Conservation (phyloP, 495 filamentous ascomycete species). For the Rusavskia elegans region DNA sequence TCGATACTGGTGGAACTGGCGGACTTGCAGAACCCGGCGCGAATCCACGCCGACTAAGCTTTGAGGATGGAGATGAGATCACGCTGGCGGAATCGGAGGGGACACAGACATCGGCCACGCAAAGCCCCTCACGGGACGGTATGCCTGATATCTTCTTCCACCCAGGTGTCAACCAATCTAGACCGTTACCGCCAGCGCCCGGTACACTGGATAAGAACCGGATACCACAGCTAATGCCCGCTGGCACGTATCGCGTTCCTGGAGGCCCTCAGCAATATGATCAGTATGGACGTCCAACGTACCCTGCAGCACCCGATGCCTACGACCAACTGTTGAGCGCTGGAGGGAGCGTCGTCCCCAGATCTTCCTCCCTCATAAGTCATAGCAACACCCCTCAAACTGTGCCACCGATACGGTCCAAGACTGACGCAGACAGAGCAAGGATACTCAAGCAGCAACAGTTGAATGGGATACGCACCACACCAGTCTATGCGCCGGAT, state of each 20-base stretch:
- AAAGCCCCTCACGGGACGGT: slow-evolving; percentile 41
- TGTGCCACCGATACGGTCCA: slow-evolving; percentile 70
- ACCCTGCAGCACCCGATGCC: slow-evolving; percentile 28
- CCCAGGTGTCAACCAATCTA: slow-evolving; percentile 47
- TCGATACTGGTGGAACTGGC: slow-evolving; percentile 74
- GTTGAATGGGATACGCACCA: slow-evolving; percentile 18
- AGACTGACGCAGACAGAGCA: slow-evolving; percentile 73
- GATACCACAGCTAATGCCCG: slow-evolving; percentile 35
- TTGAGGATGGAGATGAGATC: slow-evolving; percentile 83
- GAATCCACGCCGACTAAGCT: slow-evolving; percentile 56
- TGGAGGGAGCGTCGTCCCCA: slow-evolving; percentile 42
- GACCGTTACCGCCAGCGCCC: slow-evolving; percentile 72
- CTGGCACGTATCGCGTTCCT: slow-evolving; percentile 35
- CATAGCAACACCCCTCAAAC: slow-evolving; percentile 69
- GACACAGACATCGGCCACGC: slow-evolving; percentile 35
- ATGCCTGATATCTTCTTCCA: slow-evolving; percentile 90
- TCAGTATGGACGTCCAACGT: slow-evolving; percentile 20
- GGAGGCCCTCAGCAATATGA: slow-evolving; percentile 28
- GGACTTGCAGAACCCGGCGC: slow-evolving; percentile 59
- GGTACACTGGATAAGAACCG: slow-evolving; percentile 24
- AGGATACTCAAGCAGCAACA: slow-evolving; percentile 43
- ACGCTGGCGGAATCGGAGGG: slow-evolving; percentile 32
- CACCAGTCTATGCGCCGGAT: slow-evolving; percentile 14
- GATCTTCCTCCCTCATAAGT: slow-evolving; percentile 71
- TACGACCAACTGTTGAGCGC: slow-evolving; percentile 23